Conservation (phyloP, 1,284 basidiomycete genomes). For the Anthracocystis walkeri region DNA sequence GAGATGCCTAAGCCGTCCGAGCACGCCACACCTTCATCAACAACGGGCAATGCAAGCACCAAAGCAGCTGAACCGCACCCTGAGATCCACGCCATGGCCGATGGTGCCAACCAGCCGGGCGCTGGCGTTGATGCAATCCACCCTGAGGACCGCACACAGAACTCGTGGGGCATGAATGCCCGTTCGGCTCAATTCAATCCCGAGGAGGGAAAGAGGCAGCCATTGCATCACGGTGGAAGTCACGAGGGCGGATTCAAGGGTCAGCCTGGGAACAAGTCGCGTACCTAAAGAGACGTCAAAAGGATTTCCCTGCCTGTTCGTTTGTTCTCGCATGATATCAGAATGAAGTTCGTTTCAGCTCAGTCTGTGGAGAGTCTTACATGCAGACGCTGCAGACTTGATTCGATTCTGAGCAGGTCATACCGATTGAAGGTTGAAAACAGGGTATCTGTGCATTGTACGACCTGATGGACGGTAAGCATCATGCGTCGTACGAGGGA, state of each 20-base stretch:
- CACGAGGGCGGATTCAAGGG: constrained; percentile 55
- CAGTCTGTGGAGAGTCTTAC: neutral
- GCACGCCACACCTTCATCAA: constrained; percentile 18
- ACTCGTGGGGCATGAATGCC: constrained; percentile 50
- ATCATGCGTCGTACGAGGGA: constrained; percentile 40
- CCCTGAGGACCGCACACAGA: constrained; percentile 47
- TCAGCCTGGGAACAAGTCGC: constrained; percentile 28
- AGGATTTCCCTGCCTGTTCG: neutral
- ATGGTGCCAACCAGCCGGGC: constrained; percentile 38
- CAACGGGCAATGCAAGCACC: constrained; percentile 35
- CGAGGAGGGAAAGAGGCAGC: constrained; percentile 50
- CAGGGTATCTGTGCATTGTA: neutral
- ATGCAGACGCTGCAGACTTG: neutral
- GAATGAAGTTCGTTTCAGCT: neutral
- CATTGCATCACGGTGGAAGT: constrained; percentile 50
- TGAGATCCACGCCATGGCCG: constrained; percentile 49
- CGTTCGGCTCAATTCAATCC: constrained; percentile 53
- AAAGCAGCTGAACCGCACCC: constrained; percentile 36
- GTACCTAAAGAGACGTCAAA: constrained; percentile 16
- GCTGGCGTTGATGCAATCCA: constrained; percentile 47
- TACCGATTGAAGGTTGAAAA: neutral
- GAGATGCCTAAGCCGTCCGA: constrained; percentile 42
- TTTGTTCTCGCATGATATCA: neutral
- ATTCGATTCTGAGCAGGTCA: neutral
- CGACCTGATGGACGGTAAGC: neutral